Base-by-base conservation (phyloP, 495 filamentous ascomycete genomes). In the Aspergillus avenaceus region DNA sequence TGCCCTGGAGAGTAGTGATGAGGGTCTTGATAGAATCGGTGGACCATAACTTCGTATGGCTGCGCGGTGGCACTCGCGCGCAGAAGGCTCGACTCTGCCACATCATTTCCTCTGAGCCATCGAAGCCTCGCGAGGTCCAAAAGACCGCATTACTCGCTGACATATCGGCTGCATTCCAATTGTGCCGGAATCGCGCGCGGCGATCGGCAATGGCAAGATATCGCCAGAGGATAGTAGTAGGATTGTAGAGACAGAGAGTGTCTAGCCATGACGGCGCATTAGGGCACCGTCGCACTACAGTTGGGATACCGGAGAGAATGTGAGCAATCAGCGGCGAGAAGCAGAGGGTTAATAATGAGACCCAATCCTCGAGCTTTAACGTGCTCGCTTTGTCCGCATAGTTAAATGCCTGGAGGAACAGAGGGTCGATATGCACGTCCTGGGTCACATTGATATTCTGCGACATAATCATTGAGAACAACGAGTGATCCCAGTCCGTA, bases 191-290 rank as follows among this genome's bases (percentile, higher is more conserved):
- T 8, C 41, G n/a, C 3, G 23, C 23, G 41, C 41, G 41, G 5
- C 41, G 41, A 4, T 43, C 41, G n/a, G 23, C 41, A 14, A 43
- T 43, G 23, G 41, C 41, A 11, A 43, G 19, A n/a, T 43, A 43
- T 27, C 41, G 41, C 41, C 41, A 43, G 21, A 43, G 41, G 23
- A 43, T 43, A 2, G 41, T 25, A 8, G 41, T 43, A 8, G 41
- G 41, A 14, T 43, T 43, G 41, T 24, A 43, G 5, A 43, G 41
- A 23, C 41, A 43, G 8, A 43, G 41, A 13, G 19, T 24, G 21
- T 43, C 41, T 3, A 43, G 41, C 41, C 41, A 43, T 12, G 6
- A 21, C 3, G 41, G 41, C 21, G 41, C 5, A 16, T 14, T 4
- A 4, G 41, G 21, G 16, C 41, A 25, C 12, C 41, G 41, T 14